phyloP scores from a whole-genome alignment of 2,329 filamentous ascomycete genomes.

The Ophiosphaerella korrae region DNA sequence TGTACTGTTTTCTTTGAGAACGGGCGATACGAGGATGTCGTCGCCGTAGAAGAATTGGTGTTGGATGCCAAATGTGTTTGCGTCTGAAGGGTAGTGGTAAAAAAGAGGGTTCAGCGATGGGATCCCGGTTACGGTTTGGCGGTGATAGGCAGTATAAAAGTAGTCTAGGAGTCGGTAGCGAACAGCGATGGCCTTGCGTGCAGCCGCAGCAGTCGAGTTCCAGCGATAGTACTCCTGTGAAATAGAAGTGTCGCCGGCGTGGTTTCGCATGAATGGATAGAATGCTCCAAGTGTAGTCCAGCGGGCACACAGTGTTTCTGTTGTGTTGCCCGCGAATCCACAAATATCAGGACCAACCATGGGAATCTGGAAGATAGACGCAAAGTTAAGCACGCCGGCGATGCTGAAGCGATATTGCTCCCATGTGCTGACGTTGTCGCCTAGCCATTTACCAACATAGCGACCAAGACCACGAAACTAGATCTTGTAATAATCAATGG shows the following conservation, averaged over 20 bases:
- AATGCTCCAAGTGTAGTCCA: constrained; percentile 78
- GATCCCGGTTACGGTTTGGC: constrained; percentile 63
- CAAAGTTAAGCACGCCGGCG: constrained; percentile 50
- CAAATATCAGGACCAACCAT: constrained; percentile 69
- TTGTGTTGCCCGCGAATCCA: constrained; percentile 71
- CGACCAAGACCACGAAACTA: constrained; percentile 74
- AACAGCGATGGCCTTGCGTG: constrained; percentile 69
- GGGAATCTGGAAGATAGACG: constrained; percentile 52
- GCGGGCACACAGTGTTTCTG: constrained; percentile 71
- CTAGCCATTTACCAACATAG: constrained; percentile 64
- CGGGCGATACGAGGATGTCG: constrained; percentile 61
- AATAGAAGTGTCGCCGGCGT: constrained; percentile 62
- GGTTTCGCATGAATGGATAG: constrained; percentile 75
- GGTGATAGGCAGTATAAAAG: constrained; percentile 72
- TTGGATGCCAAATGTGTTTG: constrained; percentile 57
- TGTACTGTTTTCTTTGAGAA: constrained; percentile 59
- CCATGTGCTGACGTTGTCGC: constrained; percentile 57
- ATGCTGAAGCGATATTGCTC: constrained; percentile 50
- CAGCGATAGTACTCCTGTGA: constrained; percentile 65
- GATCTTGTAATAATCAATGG: constrained; percentile 76
- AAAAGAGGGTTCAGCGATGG: constrained; percentile 72
- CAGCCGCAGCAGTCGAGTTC: constrained; percentile 63
- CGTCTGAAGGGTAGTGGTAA: constrained; percentile 68
- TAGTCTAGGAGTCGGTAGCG: constrained; percentile 77
- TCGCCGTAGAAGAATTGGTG: constrained; percentile 65